Evolutionary conservation across 768 basidiomycete species (phyloP), one percentile per base, ranked within the genome.

Genomic region (Kwoniella dendrophila): DNA sequence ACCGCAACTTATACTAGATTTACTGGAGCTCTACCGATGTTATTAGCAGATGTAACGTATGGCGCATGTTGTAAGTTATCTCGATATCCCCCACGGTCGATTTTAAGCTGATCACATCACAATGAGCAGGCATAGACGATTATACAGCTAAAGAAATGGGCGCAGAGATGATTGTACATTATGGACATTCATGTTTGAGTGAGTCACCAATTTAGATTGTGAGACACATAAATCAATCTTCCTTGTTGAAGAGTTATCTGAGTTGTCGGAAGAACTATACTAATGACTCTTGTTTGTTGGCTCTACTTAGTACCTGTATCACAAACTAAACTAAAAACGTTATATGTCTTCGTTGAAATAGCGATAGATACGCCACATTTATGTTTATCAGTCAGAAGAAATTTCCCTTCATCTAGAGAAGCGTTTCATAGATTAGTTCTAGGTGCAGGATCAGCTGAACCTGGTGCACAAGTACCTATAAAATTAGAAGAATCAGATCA

Each of bases 301-400:
- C 36, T 38, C 36, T 8, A 38, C 36, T 38, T 64, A 96, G 96
- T 99, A 5, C 96, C 96, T 0, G 92, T 97, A 79, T 90, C 94
- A 71, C 88, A 91, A 67, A 97, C 93, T 0, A 85, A 85, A 2
- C 89, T 98, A 76, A 96, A 91, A 74, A 97, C 95, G 0, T 86
- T 99, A 20, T 99, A 99, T 74, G 85, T 99, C 57, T 99, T 99
- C 72, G 96, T 99, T 26, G 96, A 99, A 79, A 98, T 99, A 65
- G 63, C 86, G 14, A 92, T 99, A 71, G 96, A 99, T 78, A 86
- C 89, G 0, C 66, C 79, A 0, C 96, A 99, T 79, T 85, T 98
- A 32, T 82, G 82, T 2, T 85, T 91, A 68, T 90, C 94, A 0
- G 84, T 99, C 62, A 86, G 93, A 12, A 82, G 88, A 63, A 97